Percentiles rank a stretch among this genome's conserved stretches.
phyloP scores from a whole-genome alignment of 768 basidiomycete genomes.

The Cystobasidium onofrii region DNA sequence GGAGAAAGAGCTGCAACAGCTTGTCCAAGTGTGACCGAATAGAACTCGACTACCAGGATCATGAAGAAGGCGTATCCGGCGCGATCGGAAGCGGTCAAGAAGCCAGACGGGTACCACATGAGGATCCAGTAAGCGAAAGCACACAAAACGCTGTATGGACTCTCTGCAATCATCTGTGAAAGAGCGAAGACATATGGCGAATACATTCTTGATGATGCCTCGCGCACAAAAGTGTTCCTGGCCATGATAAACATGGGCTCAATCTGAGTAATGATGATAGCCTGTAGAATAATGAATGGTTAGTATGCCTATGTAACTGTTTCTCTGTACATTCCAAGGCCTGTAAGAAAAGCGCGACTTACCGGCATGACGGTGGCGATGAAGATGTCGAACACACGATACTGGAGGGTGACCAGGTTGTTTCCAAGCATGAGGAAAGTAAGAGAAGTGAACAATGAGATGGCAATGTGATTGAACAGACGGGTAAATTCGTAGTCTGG shows the following conservation, averaged over 20 bases:
- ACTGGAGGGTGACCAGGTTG: constrained; percentile 62
- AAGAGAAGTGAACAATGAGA: constrained; percentile 62
- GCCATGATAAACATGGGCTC: constrained; percentile 75
- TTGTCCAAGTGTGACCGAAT: constrained; percentile 59
- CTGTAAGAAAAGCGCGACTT: constrained; percentile 40
- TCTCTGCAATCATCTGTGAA: constrained; percentile 69
- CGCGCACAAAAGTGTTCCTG: constrained; percentile 46
- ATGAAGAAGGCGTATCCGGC: constrained; percentile 50
- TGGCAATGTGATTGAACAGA: constrained; percentile 61
- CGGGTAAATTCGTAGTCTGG: constrained; percentile 79
- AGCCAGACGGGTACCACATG: constrained; percentile 44
- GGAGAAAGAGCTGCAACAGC: constrained; percentile 68
- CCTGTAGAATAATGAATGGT: constrained; percentile 52
- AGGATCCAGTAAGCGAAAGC: constrained; percentile 65
- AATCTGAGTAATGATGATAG: constrained; percentile 69
- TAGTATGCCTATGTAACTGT: too few species aligned
- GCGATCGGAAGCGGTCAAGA: constrained; percentile 41
- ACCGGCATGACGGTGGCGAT: constrained; percentile 48
- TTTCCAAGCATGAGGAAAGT: constrained; percentile 69
- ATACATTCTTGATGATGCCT: constrained; percentile 77
- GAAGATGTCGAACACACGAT: constrained; percentile 66
- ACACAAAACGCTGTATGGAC: constrained; percentile 66
- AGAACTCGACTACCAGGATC: constrained; percentile 62
- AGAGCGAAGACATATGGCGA: constrained; percentile 76
- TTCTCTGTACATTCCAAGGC: too few species aligned